Evolutionary conservation across 192 early-diverging fungal species (phyloP).

Genomic region (Mortierella hygrophila): DNA sequence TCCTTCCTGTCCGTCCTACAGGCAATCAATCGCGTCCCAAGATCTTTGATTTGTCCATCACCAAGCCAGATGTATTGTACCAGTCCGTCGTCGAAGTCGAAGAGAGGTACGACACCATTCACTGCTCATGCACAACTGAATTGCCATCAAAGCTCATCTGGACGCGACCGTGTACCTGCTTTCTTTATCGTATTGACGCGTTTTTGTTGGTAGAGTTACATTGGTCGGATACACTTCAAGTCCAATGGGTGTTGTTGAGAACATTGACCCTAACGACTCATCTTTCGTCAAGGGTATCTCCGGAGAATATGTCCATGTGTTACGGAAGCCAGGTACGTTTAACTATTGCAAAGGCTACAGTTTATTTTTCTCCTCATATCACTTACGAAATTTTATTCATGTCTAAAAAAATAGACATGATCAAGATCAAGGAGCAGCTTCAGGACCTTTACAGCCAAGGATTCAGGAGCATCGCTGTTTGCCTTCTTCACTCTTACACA

Average conservation of each 20-base stretch:
- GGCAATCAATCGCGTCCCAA: constrained; percentile 94
- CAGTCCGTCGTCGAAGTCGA: constrained; percentile 84
- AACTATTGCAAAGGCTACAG: background rate
- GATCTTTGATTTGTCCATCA: constrained; percentile 94
- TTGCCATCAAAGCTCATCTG: background rate
- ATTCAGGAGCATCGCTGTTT: constrained; percentile 90
- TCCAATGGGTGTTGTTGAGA: constrained; percentile 58
- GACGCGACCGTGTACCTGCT: background rate
- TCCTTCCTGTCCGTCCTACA: constrained; percentile 8
- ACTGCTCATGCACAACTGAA: background rate
- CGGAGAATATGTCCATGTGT: constrained; percentile 86
- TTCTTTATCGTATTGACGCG: background rate
- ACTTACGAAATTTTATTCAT: too few species aligned
- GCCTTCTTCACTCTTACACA: constrained; percentile 96
- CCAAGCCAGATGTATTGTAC: constrained; percentile 90
- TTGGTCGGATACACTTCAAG: constrained; percentile 81
- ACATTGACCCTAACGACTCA: constrained; percentile 49
- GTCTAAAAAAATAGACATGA: constrained; percentile 62
- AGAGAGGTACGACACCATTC: constrained; percentile 72
- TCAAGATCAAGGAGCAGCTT: constrained; percentile 69
- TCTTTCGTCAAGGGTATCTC: constrained; percentile 78
- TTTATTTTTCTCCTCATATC: background rate
- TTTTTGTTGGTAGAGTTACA: constrained; percentile 68
- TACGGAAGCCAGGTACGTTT: constrained; percentile 70
- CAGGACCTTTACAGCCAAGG: constrained; percentile 73